Evolutionary conservation across 208 protist species (phyloP).

Genomic region (Leishmania major): DNA sequence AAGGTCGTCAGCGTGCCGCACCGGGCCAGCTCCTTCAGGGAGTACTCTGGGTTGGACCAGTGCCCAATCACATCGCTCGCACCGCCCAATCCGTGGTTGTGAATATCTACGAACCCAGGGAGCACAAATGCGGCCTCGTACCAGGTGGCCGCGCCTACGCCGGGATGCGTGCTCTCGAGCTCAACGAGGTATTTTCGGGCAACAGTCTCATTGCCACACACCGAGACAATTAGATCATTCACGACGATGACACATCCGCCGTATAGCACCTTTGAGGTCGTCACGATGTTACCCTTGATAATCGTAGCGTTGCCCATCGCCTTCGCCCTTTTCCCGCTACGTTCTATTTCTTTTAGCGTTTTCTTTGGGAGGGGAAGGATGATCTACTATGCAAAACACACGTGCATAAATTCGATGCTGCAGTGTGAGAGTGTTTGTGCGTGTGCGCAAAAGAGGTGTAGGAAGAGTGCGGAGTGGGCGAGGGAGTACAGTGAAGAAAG

Average conservation of each 20-base stretch:
- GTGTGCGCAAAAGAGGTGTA: background rate
- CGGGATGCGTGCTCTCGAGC: constrained; percentile 11
- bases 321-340: background rate
- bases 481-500: background rate
- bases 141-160: constrained; percentile 13
- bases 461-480: background rate
- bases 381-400: background rate
- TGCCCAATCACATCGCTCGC: constrained; percentile 62
- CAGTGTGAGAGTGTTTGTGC: background rate
- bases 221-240: constrained; percentile 37
- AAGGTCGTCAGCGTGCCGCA: constrained; percentile 70
- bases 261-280: constrained; percentile 54
- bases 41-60: constrained; percentile 75
- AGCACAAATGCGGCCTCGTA: constrained; percentile 51
- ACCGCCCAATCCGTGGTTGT: constrained; percentile 79
- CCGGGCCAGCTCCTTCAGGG: constrained; percentile 59
- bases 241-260: constrained; percentile 58
- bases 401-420: background rate
- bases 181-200: constrained; percentile 27
- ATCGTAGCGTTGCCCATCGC: constrained; percentile 34
- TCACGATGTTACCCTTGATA: constrained; percentile 70
- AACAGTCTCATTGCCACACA: constrained; percentile 28
- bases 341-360: background rate
- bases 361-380: background rate
- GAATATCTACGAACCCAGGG: constrained; percentile 79